Base-by-base conservation (phyloP, 1,284 basidiomycete genomes). In the Melanopsichium pennsylvanicum region DNA sequence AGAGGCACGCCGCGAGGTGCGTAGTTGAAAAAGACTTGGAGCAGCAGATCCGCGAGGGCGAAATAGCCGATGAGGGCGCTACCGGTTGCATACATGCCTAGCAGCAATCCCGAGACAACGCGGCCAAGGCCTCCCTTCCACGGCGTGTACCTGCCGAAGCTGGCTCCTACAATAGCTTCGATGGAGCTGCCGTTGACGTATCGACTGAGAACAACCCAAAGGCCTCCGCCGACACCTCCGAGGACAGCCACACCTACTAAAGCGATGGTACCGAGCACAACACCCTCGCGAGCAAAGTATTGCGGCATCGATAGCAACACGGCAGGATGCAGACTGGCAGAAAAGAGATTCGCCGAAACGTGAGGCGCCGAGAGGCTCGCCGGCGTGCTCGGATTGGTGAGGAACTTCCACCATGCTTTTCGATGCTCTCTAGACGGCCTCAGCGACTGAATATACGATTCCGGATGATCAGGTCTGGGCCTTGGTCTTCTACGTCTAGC, bases 11-110 rank as follows among this genome's bases (percentile, higher is more conserved):
- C 75, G 4, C 60, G 64, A 11, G 58, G 61, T 2, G 68, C 58
- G 34, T 80, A 80, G 64, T 79, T 70, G 49, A 78, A 72, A 21
- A 75, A 73, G 19, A 79, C 72, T 29, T 79, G 78, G 8, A 79
- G 55, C 0, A 80, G 57, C 31, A 79, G 52, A 48, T 80, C 75
- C 2, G 75, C 74, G 22, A 79, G 59, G 5, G 77, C 74, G 58
- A 76, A 74, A 56, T 80, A 79, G 26, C 74, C 76, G 21, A 80
- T 67, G 40, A 76, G 63, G 18, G 78, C 78, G 18, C 70, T 68
- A 7, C 75, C 75, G 3, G 73, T 78, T n/a, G 77, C 75, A 34
- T 80, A 79, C 2, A 62, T 25, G 6, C 72, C 74, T 1, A 80
- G 55, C 9, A 76, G 43, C 4, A 70, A 16, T 6, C 76, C 74